A percentile compares a stretch with the other conserved stretches of the same genome.
These are phyloP conservation scores for Fusarium circinatum DNA, from an alignment of 2,329 filamentous ascomycete genomes.

Conservation along the genomic window DNA sequence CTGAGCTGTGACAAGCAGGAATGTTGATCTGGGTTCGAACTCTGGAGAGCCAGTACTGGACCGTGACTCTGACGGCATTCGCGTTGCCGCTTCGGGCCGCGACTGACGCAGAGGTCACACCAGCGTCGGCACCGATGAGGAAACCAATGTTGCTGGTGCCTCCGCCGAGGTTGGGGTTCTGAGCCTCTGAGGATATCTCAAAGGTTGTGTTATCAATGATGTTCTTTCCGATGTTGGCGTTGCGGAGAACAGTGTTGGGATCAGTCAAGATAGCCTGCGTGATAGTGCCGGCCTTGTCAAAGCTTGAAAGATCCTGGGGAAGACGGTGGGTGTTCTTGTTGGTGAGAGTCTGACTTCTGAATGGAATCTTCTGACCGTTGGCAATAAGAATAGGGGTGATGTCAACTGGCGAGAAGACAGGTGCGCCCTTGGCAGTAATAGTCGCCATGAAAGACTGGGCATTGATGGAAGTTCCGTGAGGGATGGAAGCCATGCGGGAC, in stretches of 20 bases:
- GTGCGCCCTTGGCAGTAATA: slow-evolving; percentile 26
- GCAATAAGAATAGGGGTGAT: slow-evolving; percentile 44
- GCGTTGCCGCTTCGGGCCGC: slow-evolving; percentile 31
- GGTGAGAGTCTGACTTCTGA: slow-evolving; percentile 16
- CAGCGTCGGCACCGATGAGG: slow-evolving; percentile 18
- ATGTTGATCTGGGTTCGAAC: slow-evolving; percentile 32
- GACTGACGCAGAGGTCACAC: slow-evolving; percentile 46
- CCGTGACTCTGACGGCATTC: slow-evolving; percentile 16
- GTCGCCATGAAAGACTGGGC: slow-evolving; percentile 47
- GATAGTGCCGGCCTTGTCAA: slow-evolving; percentile 46
- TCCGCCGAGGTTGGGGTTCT: slow-evolving; percentile 40
- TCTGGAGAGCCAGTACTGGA: slow-evolving; percentile 36
- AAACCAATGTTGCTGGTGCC: slow-evolving; percentile 43
- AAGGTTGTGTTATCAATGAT: slow-evolving; percentile 47
- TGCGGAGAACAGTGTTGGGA: slow-evolving; percentile 44
- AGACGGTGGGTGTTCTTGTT: slow-evolving; percentile 35
- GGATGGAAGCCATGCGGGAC: slow-evolving; percentile 54
- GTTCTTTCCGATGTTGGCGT: slow-evolving; percentile 45
- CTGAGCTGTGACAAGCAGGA: not conserved
- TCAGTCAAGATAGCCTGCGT: slow-evolving; percentile 46
- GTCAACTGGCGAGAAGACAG: slow-evolving; percentile 26
- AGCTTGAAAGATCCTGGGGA: slow-evolving; percentile 45
- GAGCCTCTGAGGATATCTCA: slow-evolving; percentile 40
- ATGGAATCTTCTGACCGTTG: not conserved
- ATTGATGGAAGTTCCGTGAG: slow-evolving; percentile 57